Base-by-base conservation (phyloP, 2,329 filamentous ascomycete species). In the Microdochium paspali region DNA sequence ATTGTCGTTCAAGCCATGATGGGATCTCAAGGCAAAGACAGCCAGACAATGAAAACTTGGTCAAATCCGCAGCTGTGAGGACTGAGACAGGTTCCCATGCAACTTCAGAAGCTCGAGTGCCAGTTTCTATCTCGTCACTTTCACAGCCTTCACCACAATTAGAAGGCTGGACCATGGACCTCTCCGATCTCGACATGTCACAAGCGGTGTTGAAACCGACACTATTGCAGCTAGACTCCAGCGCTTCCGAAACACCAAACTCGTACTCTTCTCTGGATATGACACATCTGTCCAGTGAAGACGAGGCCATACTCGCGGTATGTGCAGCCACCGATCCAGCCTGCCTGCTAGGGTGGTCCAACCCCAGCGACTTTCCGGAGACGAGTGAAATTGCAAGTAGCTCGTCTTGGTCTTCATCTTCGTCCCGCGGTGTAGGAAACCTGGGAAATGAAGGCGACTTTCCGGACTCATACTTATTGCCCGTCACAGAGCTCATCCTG, bases 401-500 rank as follows among this genome's bases (percentile, higher is more conserved):
- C 3, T 31, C 18, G 26, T 40, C 35, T 5, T 21, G 46, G n/a
- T 32, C 35, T 7, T 32, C 47, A 20, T 7, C 32, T n/a, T 43
- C 43, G 44, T 46, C 42, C 9, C 32, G 44, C 25, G 46, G 50
- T 24, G 52, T 57, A 20, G 28, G 54, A 44, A 6, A 40, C 23
- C 10, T 56, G 31, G 35, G 23, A 7, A 5, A 6, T 18, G 35
- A 40, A 18, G n/a, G 23, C 10, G 18, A 15, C 15, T 66, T 66
- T 47, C 62, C 68, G 1, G 76, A 79, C 56, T 74, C 71, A 44
- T 73, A 70, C 53, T 61, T 67, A 44, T 61, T 79, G 5, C 69
- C 73, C 1, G 58, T 77, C 10, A 63, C 68, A n/a, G 68, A 73
- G 35, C 60, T 79, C 20, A 70, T 66, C 4, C 60, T 79, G 3